Base-by-base conservation (phyloP, 306 rosid genomes). In the Lathyrus aphaca region DNA sequence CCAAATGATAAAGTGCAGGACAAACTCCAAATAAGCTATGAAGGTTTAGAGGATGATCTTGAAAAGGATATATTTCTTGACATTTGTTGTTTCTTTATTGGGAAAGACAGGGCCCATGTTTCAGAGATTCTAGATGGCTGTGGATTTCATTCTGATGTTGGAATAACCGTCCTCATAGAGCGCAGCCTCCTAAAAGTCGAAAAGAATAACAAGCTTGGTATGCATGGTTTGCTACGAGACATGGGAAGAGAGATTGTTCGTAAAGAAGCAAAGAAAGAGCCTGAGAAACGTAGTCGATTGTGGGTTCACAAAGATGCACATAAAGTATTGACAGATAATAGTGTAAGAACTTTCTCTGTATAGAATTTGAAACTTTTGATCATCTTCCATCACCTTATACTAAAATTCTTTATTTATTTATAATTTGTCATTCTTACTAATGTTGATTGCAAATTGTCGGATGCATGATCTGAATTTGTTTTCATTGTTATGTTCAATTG, bases 1-100 rank as follows among this genome's bases (percentile, higher is more conserved):
- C 85, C 85, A 3, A 19, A 78, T 25, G 46, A 66, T 15, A 30
- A 51, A 35, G 61, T 83, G 5, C 82, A 73, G 0, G 16, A 63
- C 16, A 77, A 65, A 27, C 53, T 73, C 1, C 27, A 1, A 73
- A 64, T 64, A 63, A 63, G 77, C 32, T 73, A 38, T 21, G 35
- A 53, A 1, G 32, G 35, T 21, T 1, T 53, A 3, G 0, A 21
- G 15, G 13, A 53, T 11, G 35, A 51, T 19, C 0, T 1, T 0
- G 32, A 8, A 49, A 49, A 17, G 27, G 56, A 49, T 17, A 49
- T 49, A 49, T 49, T 49, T 49, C 56, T 49, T 49, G 56, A 49
- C 56, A 49, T 49, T 0, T 49, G 56, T 49, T 49, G 56, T 50
- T 50, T 50, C 29, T 50, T 50, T 50, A 18, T 50, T 3, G 56